Conservation (phyloP, 2,329 filamentous ascomycete species). For the Ceratocystis cubensis region DNA sequence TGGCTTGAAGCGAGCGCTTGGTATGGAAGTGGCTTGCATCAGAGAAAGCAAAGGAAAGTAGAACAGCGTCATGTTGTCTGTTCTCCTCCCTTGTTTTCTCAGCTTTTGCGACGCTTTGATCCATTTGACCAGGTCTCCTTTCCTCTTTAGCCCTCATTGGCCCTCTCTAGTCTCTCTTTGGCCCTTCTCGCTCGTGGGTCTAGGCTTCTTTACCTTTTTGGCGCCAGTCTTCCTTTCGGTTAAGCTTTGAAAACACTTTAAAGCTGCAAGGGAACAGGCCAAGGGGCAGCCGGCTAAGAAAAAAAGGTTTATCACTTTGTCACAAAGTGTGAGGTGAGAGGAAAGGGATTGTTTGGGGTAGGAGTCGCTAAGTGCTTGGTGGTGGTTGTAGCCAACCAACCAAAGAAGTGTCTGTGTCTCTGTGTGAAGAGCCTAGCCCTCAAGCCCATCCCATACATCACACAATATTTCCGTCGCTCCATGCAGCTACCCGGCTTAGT, state of each 20-base stretch:
- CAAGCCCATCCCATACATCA: background rate
- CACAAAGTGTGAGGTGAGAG: background rate
- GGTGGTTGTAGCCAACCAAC: background rate
- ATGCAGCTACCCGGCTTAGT: background rate
- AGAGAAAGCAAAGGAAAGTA: background rate
- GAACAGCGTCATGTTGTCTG: background rate
- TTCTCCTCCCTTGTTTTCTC: background rate
- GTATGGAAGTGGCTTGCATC: background rate
- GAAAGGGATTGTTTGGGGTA: background rate
- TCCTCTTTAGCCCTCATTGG: background rate
- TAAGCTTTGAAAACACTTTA: slow-evolving; percentile 10
- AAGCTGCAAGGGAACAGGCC: background rate
- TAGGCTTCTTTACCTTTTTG: slow-evolving; percentile 1
- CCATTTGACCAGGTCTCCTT: background rate
- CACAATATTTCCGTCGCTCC: background rate
- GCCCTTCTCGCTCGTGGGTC: background rate
- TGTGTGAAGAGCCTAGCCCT: background rate
- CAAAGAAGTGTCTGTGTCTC: background rate
- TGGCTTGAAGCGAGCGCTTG: background rate
- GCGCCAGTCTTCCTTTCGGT: slow-evolving; percentile 3
- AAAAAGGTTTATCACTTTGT: background rate
- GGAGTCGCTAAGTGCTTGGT: background rate
- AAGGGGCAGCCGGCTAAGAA: background rate
- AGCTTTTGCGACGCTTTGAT: slow-evolving; percentile 1
- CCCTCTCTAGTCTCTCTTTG: too few relatives aligned